Evolutionary conservation across 805 yeast genomes (phyloP).

Genomic region (Metschnikowia gruessii): DNA sequence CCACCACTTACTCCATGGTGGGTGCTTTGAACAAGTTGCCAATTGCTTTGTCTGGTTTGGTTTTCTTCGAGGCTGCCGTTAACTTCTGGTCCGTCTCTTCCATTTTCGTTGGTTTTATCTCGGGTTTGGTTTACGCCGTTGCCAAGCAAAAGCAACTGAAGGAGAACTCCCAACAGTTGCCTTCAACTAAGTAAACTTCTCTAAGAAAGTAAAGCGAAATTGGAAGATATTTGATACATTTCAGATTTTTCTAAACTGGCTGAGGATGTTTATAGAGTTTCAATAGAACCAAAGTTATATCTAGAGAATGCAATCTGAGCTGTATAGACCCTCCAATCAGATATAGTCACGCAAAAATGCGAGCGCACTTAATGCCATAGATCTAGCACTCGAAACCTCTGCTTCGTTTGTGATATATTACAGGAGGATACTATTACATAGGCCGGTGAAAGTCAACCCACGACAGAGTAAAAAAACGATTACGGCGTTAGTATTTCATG

Average conservation of each 20-base stretch:
- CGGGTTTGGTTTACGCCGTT: slow-evolving; percentile 94
- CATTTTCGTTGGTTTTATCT: slow-evolving; percentile 87
- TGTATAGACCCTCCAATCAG: too few relatives aligned
- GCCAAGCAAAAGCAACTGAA: slow-evolving; percentile 89
- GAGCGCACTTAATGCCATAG: too few relatives aligned
- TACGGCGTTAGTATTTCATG: too few relatives aligned
- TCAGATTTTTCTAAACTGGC: not conserved
- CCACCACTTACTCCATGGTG: slow-evolving; percentile 98
- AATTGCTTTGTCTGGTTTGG: slow-evolving; percentile 89
- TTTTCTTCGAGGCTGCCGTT: slow-evolving; percentile 93
- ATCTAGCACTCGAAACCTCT: too few relatives aligned
- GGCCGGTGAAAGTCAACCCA: too few relatives aligned
- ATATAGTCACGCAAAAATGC: too few relatives aligned
- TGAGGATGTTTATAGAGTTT: slow-evolving; percentile 3
- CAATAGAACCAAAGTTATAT: not conserved
- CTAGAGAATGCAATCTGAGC: not conserved
- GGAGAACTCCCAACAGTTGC: slow-evolving; percentile 33
- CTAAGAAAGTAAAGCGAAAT: not conserved
- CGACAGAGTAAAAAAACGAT: too few relatives aligned
- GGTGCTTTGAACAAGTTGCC: slow-evolving; percentile 99
- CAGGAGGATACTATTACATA: too few relatives aligned
- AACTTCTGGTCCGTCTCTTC: slow-evolving; percentile 90
- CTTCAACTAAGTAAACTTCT: slow-evolving; percentile 21
- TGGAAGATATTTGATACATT: not conserved
- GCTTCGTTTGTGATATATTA: too few relatives aligned